phyloP scores from a whole-genome alignment of 2,329 filamentous ascomycete species.

The Fusarium sp. region DNA sequence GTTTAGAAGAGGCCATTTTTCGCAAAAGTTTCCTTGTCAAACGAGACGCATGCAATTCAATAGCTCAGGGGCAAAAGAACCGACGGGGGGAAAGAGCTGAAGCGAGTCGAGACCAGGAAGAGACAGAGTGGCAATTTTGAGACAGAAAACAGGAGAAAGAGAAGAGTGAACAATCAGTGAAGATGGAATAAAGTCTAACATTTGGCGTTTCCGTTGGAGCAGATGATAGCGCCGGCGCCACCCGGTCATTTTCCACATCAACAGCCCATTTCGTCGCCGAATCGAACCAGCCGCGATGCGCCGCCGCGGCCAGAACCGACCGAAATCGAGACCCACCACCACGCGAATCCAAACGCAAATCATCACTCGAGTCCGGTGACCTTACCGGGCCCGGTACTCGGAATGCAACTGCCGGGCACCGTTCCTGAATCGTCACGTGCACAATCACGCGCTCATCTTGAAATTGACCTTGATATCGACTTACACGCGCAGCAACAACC shows the following conservation, averaged over 20 bases:
- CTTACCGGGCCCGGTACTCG: slow-evolving; percentile 30
- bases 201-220: slow-evolving; percentile 30
- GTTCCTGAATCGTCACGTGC: slow-evolving; percentile 11
- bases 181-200: slow-evolving; percentile 33
- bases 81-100: not conserved
- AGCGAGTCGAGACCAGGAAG: not conserved
- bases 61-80: not conserved
- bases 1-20: slow-evolving; percentile 6
- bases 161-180: slow-evolving; percentile 3
- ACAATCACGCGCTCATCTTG: not conserved
- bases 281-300: slow-evolving; percentile 43
- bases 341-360: slow-evolving; percentile 15
- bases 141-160: slow-evolving; percentile 18
- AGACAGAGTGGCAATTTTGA: slow-evolving; percentile 1
- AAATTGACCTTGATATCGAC: slow-evolving; percentile 31
- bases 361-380: slow-evolving; percentile 6
- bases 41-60: not conserved
- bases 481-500: slow-evolving; percentile 31
- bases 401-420: slow-evolving; percentile 30
- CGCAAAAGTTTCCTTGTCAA: not conserved
- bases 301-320: slow-evolving; percentile 40
- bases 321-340: slow-evolving; percentile 37
- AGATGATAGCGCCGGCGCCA: slow-evolving; percentile 41
- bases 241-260: slow-evolving; percentile 40
- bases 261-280: slow-evolving; percentile 45